These are phyloP conservation scores for Ceratobasidium sp. DNA, from an alignment of 1,284 basidiomycete species.

Conservation along the genomic window DNA sequence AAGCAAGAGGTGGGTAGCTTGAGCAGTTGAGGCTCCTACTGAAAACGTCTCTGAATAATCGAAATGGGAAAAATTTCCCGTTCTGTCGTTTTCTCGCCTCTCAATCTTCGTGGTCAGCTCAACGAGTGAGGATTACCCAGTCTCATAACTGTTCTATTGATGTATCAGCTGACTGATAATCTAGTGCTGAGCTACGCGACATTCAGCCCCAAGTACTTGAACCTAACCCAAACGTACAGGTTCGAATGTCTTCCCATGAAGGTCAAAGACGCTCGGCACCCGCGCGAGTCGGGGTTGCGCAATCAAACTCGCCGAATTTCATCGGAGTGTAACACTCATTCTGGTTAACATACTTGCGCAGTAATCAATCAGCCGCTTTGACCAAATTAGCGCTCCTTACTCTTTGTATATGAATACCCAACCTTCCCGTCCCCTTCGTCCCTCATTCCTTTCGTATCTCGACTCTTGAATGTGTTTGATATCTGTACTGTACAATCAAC, in stretches of 20 bases:
- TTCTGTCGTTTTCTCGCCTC: not conserved
- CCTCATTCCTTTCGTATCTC: not conserved
- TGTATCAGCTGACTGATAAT: not conserved
- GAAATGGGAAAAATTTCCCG: slow-evolving; percentile 5
- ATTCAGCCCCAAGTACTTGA: not conserved
- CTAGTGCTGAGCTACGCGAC: not conserved
- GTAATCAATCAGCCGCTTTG: not conserved
- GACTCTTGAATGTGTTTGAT: not conserved
- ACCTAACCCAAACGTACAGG: not conserved
- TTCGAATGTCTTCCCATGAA: not conserved
- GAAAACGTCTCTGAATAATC: not conserved
- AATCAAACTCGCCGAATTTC: not conserved
- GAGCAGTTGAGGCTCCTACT: not conserved
- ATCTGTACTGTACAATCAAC: not conserved
- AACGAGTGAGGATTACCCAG: not conserved
- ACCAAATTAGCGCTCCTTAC: not conserved
- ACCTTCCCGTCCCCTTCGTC: too few relatives aligned
- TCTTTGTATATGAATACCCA: not conserved
- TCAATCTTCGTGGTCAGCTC: slow-evolving; percentile 44
- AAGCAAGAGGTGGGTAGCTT: not conserved
- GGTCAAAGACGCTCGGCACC: not conserved
- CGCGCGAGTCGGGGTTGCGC: not conserved
- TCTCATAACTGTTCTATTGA: not conserved
- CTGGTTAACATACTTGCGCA: too few relatives aligned
- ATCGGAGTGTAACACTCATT: not conserved